Evolutionary conservation across 257 asterid species (phyloP), one percentile per base, ranked within the genome.

Genomic region (Rubia yunnanensis): DNA sequence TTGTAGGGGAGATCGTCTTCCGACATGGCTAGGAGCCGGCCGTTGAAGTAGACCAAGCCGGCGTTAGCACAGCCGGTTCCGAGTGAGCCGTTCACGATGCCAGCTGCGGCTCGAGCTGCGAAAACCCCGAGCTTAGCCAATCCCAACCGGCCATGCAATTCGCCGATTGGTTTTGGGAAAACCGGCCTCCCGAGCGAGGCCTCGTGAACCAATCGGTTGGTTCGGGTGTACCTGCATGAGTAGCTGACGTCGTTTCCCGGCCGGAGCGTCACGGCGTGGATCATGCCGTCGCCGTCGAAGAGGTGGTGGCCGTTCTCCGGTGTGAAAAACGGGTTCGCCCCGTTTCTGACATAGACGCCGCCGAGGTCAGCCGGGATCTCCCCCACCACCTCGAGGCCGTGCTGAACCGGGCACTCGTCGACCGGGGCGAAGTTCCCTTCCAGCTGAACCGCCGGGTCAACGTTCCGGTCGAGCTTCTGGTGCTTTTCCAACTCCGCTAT

Each of bases 261-360:
- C 2, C 64, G 53, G 4, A 84, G 34, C 0, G 69, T 84, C 35
- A 86, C 78, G 15, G 86, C 94, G 36, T 86, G 90, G 36, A 86
- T 72, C 88, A 86, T 86, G 35, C 90, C 88, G 34, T 86, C 94
- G 0, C 94, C 94, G 66, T 86, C 89, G 65, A 86, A 86, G 28
- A 84, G 77, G 62, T 86, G 94, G 84, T 82, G 88, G 27, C 94
- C 85, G 57, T 70, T 69, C 68, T 17, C 57, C 0, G 88, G 94
- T n/a, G 50, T 1, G 53, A 80, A 80, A 15, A 76, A 52, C 1
- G 94, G 86, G 73, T 86, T 86, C 0, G 82, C 86, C 1, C 94
- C 94, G 13, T 86, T 86, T 73, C 90, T 54, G n/a, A 84, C 66
- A 60, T 84, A 86, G 44, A 80, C 88, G 0, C 90, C 90, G 0